Percentiles rank a stretch among this genome's conserved stretches.
Evolutionary conservation across 352 stramenopile genomes (phyloP).

Genomic region (Globisporangium splendens): DNA sequence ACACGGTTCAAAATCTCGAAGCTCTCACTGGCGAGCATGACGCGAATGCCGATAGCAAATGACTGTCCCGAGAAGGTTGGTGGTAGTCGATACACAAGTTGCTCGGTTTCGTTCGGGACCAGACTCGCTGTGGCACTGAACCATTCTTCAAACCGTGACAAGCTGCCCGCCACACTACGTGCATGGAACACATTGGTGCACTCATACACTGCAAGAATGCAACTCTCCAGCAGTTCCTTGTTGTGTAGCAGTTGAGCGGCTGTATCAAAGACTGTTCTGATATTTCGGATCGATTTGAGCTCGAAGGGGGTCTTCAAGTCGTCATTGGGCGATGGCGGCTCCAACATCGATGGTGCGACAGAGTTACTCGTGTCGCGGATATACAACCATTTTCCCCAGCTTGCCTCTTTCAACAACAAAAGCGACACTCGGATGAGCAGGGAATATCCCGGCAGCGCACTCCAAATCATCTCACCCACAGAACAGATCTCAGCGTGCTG

Average conservation of each 20-base stretch:
- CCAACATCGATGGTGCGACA: constrained; percentile 22
- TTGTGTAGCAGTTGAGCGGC: constrained; percentile 58
- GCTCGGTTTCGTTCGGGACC: constrained; percentile 15
- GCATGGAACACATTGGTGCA: constrained; percentile 67
- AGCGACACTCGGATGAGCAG: constrained; percentile 56
- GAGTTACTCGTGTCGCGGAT: constrained; percentile 36
- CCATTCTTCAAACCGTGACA: constrained; percentile 69
- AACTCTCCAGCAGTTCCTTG: constrained; percentile 56
- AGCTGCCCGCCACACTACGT: constrained; percentile 57
- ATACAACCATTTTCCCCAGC: constrained; percentile 61
- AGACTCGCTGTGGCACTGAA: constrained; percentile 35
- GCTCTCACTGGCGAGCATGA: constrained; percentile 72
- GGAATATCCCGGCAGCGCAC: constrained; percentile 53
- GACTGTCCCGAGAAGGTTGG: constrained; percentile 40
- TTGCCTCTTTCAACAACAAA: constrained; percentile 61
- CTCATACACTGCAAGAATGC: constrained; percentile 65
- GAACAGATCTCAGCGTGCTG: constrained; percentile 45
- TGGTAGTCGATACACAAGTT: constrained; percentile 46
- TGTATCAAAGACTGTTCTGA: constrained; percentile 54
- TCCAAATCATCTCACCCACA: constrained; percentile 37
- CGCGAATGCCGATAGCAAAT: constrained; percentile 53
- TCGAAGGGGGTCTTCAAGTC: constrained; percentile 39
- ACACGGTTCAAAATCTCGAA: constrained; percentile 66
- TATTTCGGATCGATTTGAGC: constrained; percentile 40
- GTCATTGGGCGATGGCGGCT: constrained; percentile 14